Evolutionary conservation across 768 basidiomycete species (phyloP).

Genomic region (Phanerochaete carnosa): DNA sequence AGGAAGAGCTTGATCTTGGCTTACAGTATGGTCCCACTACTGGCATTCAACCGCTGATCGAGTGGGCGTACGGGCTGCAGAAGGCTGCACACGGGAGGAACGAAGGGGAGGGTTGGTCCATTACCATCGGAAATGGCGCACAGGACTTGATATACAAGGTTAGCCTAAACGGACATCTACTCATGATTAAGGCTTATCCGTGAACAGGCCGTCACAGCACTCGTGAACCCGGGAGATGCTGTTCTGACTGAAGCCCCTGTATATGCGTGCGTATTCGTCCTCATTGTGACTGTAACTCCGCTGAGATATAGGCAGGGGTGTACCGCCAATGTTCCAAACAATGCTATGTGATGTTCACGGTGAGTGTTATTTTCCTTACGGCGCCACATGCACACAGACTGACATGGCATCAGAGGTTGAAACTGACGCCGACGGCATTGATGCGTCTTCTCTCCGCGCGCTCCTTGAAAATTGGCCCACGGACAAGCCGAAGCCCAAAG

Average conservation of each 20-base stretch:
- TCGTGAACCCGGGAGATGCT: constrained; percentile 77
- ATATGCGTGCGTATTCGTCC: constrained; percentile 51
- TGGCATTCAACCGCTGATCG: constrained; percentile 59
- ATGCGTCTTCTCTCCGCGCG: constrained; percentile 52
- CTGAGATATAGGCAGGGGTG: constrained; percentile 42
- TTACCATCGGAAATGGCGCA: constrained; percentile 79
- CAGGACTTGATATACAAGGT: constrained; percentile 92
- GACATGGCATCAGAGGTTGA: constrained; percentile 55
- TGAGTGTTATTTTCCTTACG: constrained; percentile 22
- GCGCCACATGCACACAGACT: not conserved
- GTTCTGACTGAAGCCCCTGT: constrained; percentile 81
- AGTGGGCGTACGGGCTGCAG: constrained; percentile 75
- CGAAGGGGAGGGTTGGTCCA: constrained; percentile 59
- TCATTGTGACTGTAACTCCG: not conserved
- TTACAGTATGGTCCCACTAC: constrained; percentile 78
- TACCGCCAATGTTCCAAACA: constrained; percentile 59
- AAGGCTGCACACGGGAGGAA: constrained; percentile 62
- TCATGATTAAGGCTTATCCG: not conserved
- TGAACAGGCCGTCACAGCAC: constrained; percentile 59
- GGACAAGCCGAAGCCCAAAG: constrained; percentile 67
- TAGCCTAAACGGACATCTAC: constrained; percentile 8
- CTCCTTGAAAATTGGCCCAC: constrained; percentile 75
- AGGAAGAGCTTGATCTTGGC: constrained; percentile 56
- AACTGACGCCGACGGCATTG: constrained; percentile 72
- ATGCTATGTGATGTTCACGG: constrained; percentile 59